A percentile compares a stretch with the other conserved stretches of the same genome.
Evolutionary conservation across 345 rosid genomes (phyloP).

Genomic region (Salix koriyanagi): DNA sequence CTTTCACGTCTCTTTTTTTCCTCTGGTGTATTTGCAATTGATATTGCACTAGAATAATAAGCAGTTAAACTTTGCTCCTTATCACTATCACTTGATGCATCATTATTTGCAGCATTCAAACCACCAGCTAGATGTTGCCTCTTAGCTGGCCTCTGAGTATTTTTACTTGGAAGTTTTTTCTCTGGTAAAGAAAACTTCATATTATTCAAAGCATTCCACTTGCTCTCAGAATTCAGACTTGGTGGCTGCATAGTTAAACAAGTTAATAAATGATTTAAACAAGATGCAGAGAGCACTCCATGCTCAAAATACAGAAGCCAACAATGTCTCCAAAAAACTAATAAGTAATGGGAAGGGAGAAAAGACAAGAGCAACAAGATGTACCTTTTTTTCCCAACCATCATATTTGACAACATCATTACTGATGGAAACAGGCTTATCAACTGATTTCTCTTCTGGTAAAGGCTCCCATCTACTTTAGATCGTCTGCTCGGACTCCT

Average conservation of each 20-base stretch:
- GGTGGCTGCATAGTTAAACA: conserved; percentile 39
- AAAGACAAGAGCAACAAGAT: neutral
- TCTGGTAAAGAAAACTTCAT: conserved; percentile 33
- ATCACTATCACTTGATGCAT: conserved; percentile 93
- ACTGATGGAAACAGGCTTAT: conserved; percentile 36
- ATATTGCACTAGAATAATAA: conserved; percentile 68
- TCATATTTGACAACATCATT: conserved; percentile 48
- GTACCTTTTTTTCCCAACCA: conserved; percentile 65
- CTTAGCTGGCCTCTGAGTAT: conserved; percentile 64
- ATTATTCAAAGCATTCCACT: conserved; percentile 44
- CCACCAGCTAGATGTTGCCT: conserved; percentile 61
- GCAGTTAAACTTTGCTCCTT: conserved; percentile 67
- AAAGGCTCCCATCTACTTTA: conserved; percentile 99
- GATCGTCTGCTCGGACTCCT: conserved; percentile 71
- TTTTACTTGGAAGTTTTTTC: conserved; percentile 48
- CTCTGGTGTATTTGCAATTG: conserved; percentile 70
- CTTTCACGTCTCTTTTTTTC: conserved; percentile 90
- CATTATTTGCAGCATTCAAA: conserved; percentile 50
- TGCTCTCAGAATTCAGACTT: conserved; percentile 41
- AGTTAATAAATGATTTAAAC: conserved; percentile 2
- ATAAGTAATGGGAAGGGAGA: neutral
- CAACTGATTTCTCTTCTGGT: conserved; percentile 55
- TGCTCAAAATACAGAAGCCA: neutral
- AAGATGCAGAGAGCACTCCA: conserved; percentile 1
- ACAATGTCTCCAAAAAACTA: neutral